Base-by-base conservation (phyloP, 2,329 filamentous ascomycete species). In the Truncatella angustata region DNA sequence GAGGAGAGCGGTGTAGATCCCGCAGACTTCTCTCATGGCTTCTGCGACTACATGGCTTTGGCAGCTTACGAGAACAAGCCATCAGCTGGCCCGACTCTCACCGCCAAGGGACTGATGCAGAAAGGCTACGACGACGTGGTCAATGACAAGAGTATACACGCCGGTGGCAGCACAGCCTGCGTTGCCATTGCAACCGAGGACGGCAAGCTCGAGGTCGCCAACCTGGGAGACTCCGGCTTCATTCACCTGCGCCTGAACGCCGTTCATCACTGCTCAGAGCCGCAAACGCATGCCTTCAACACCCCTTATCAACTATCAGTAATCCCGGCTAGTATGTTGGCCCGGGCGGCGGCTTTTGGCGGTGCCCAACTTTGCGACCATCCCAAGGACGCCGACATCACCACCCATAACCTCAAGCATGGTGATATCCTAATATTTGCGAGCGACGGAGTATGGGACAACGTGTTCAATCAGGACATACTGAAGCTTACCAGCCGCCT, bases 211-310 rank as follows among this genome's bases (percentile, higher is more conserved):
- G 90, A 96, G 65, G 85, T 96, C 50, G 94, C 94, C 55, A 99
- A 99, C 71, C 79, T 99, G 30, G 94, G 94, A 58, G 94, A 99
- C 73, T 97, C 91, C 23, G 94, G 94, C 28, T 97, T 92, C 68
- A 80, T 97, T 51, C 87, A 96, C 56, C 78, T 97, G 54, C 85
- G 91, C 12, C 81, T 90, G 23, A 95, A 93, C 60, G 90, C 88
- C 12, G 89, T 99, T 28, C 87, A 94, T 68, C 82, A 87, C 51
- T 87, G 85, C 65, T 96, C 91, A 2, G 82, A 86, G 44, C 88
- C 91, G 21, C 94, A 99, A 71, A 97, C 91, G 1, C 94, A 99
- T 69, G 91, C 87, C 39, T 99, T 99, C 80, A 99, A 99, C 71
- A 97, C 94, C 0, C 94, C 94, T 0, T 99, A 90, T 66, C 94